Evolutionary conservation across 768 basidiomycete species (phyloP).

Genomic region (Lactarius indigo): DNA sequence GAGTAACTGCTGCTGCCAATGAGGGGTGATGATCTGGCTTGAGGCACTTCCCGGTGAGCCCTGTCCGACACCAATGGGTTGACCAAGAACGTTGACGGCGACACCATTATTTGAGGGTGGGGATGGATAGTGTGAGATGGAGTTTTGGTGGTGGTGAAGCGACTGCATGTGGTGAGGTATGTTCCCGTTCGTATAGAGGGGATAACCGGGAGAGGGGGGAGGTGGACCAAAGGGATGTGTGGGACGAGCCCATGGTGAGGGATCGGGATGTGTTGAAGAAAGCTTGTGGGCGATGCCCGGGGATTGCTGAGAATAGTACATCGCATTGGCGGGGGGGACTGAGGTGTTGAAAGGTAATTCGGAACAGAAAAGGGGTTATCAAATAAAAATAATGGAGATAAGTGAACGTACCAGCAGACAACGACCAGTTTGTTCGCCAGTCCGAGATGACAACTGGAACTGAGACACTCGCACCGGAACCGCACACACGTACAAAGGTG

Average conservation of each 20-base stretch:
- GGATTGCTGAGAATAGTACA: constrained; percentile 85
- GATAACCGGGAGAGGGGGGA: constrained; percentile 72
- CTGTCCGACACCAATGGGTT: constrained; percentile 24
- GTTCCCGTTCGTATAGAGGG: constrained; percentile 69
- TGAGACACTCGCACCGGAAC: not conserved
- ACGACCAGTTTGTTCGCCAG: not conserved
- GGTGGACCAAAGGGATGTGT: constrained; percentile 52
- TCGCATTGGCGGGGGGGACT: constrained; percentile 41
- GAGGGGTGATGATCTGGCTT: constrained; percentile 67
- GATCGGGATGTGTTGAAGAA: constrained; percentile 64
- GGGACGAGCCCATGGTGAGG: constrained; percentile 64
- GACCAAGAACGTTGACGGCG: constrained; percentile 25
- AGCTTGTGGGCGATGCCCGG: constrained; percentile 78
- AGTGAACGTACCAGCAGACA: constrained; percentile 8
- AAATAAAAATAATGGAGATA: not conserved
- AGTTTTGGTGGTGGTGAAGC: constrained; percentile 77
- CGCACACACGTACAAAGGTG: not conserved
- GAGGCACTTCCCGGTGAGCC: constrained; percentile 30
- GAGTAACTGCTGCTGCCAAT: constrained; percentile 92
- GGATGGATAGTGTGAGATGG: constrained; percentile 73
- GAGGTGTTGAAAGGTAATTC: constrained; percentile 23
- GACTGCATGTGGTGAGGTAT: constrained; percentile 43
- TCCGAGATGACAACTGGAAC: not conserved
- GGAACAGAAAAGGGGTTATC: constrained; percentile 3
- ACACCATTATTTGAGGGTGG: constrained; percentile 50